Evolutionary conservation across 225 moss, liverwort and hornwort species (phyloP).

Genomic region (Physcomitrellopsis africana): DNA sequence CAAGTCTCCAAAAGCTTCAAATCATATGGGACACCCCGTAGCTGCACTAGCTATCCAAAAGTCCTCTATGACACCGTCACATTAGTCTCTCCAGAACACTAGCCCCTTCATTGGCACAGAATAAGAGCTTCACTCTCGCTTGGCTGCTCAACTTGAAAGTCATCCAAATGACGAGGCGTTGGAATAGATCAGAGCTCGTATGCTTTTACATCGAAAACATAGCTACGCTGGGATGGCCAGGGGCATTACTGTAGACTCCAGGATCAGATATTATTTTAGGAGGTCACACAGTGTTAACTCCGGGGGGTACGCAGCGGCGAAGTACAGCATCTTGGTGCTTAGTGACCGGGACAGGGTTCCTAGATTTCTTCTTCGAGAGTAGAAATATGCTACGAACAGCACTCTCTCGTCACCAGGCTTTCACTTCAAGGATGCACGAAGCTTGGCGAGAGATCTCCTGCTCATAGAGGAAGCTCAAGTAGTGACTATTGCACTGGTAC

Average conservation of each 20-base stretch:
- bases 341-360: constrained; percentile 26
- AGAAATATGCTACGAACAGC: neutral
- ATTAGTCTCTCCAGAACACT: neutral
- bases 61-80: constrained; percentile 16
- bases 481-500: constrained; percentile 23
- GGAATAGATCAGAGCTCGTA: constrained; percentile 25
- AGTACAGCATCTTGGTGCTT: constrained; percentile 38
- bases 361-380: constrained; percentile 13
- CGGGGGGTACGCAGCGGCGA: neutral
- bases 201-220: constrained; percentile 18
- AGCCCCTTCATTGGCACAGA: neutral
- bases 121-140: neutral
- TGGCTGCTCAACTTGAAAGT: constrained; percentile 6
- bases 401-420: neutral
- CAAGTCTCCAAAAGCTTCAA: neutral
- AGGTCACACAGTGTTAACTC: constrained; percentile 23
- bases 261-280: constrained; percentile 34
- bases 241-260: constrained; percentile 5
- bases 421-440: neutral
- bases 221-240: neutral
- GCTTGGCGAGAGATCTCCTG: neutral
- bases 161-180: constrained; percentile 22
- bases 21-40: constrained; percentile 24
- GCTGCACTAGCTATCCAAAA: constrained; percentile 5
- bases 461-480: constrained; percentile 24